Conservation (phyloP, 208 protist species). For the Leishmania arabica region DNA sequence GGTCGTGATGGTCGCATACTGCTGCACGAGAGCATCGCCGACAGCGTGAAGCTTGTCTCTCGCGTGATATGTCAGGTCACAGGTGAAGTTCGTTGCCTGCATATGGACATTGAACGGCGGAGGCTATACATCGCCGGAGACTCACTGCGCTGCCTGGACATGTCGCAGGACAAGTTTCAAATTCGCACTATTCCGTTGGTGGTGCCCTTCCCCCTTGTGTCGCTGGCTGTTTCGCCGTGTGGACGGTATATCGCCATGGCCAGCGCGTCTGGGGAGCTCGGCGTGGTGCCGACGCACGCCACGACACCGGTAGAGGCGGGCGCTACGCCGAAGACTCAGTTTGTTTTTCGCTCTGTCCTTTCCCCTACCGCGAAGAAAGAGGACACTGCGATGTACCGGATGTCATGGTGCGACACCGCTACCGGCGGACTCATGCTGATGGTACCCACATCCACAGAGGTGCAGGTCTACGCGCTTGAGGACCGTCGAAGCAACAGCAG, state of each 20-base stretch:
- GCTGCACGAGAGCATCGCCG: slow-evolving; percentile 69
- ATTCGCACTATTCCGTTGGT: slow-evolving; percentile 57
- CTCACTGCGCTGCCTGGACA: slow-evolving; percentile 75
- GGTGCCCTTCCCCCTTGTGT: slow-evolving; percentile 67
- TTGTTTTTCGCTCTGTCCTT: slow-evolving; percentile 46
- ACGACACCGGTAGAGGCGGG: neutral
- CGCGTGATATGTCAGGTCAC: slow-evolving; percentile 80
- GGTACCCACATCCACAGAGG: slow-evolving; percentile 52
- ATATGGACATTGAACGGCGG: slow-evolving; percentile 56
- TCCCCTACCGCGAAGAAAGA: slow-evolving; percentile 45
- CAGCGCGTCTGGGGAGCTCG: slow-evolving; percentile 54
- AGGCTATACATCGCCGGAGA: slow-evolving; percentile 88
- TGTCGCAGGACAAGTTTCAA: slow-evolving; percentile 42
- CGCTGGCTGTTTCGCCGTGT: slow-evolving; percentile 71
- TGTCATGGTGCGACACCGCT: slow-evolving; percentile 51
- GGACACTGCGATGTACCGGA: slow-evolving; percentile 49
- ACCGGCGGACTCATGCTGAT: slow-evolving; percentile 44
- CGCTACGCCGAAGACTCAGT: slow-evolving; percentile 4
- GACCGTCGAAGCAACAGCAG: neutral
- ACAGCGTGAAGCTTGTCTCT: slow-evolving; percentile 33
- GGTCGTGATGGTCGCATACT: slow-evolving; percentile 78
- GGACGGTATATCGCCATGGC: slow-evolving; percentile 65
- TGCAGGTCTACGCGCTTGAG: slow-evolving; percentile 35
- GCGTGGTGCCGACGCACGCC: slow-evolving; percentile 31
- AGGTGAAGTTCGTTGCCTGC: slow-evolving; percentile 73